Base-by-base conservation (phyloP, 208 protist genomes). In the Trypanosoma platydactyli region DNA sequence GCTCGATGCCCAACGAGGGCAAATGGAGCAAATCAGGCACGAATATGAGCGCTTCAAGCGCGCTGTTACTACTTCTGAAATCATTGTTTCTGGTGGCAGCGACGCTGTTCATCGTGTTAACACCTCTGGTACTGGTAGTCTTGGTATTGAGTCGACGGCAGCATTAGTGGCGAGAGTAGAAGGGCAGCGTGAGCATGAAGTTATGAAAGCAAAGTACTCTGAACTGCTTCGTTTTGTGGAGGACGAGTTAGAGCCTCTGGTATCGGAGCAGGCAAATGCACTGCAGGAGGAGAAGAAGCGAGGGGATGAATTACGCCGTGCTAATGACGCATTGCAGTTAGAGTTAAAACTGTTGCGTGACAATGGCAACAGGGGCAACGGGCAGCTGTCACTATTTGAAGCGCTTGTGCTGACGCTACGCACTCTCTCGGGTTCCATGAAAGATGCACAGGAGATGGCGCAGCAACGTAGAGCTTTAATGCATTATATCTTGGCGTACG, bases 381-480 rank as follows among this genome's bases (percentile, higher is more conserved):
- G 45, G 18, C 27, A 29, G 13, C 20, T 68, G 22, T 64, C 73
- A 15, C 42, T 61, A 15, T 73, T 73, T 54, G 76, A 80, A 48
- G 67, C 64, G 16, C 59, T 78, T 55, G 45, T 80, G 30, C 40
- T 84, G 11, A 33, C 73, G 7, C 45, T 76, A 16, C 77, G 81
- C 30, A 77, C 72, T 22, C 72, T 80, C 54, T 74, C 74, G 9
- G 81, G 81, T 20, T 44, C 76, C 9, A 61, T 64, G 52, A 68
- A 71, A 45, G 81, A 88, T 20, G 54, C 62, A 15, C 68, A 66
- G 7, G 81, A 88, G 48, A 75, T 84, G 60, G 24, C 73, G 33
- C 72, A 79, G 54, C 77, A 88, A 46, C 77, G 81, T 16, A 63
- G 35, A 35, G 81, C 81, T 3, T 46, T 86, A 11, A 42, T 46